These are phyloP conservation scores for Kodamaea suecica DNA, from an alignment of 1,139 yeast species.

Conservation along the genomic window DNA sequence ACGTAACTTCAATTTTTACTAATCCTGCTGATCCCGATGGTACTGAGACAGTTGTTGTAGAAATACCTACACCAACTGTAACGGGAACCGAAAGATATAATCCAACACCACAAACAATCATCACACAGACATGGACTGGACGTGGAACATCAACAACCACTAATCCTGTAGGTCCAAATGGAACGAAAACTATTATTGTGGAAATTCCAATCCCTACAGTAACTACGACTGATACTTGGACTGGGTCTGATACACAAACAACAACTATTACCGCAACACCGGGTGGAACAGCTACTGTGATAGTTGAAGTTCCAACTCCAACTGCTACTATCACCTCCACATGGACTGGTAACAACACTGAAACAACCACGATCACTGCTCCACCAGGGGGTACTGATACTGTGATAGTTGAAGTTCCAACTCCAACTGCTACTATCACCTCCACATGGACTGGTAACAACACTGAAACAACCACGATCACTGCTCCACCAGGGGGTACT, in stretches of 20 bases:
- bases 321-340: conserved; percentile 2
- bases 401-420: conserved; percentile 17
- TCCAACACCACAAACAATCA: conserved; percentile 14
- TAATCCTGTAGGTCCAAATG: conserved; percentile 9
- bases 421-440: conserved; percentile 11
- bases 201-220: conserved; percentile 12
- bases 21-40: conserved; percentile 10
- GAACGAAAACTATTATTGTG: conserved; percentile 13
- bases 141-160: conserved; percentile 11
- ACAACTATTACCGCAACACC: conserved; percentile 2
- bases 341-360: conserved; percentile 2
- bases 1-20: conserved; percentile 10
- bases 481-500: conserved; percentile 14
- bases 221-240: conserved; percentile 12
- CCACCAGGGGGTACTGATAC: conserved; percentile 9
- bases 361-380: conserved; percentile 1
- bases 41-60: conserved; percentile 13
- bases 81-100: conserved; percentile 1
- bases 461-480: conserved; percentile 5
- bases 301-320: conserved; percentile 17
- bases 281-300: conserved; percentile 10
- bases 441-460: conserved; percentile 6
- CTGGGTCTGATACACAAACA: conserved; percentile 7
- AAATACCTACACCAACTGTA: conserved; percentile 13
- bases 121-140: conserved; percentile 13